A percentile compares a stretch with the other conserved stretches of the same genome.
phyloP scores from a whole-genome alignment of 2,329 filamentous ascomycete genomes.

The Penicillium rolfsii region DNA sequence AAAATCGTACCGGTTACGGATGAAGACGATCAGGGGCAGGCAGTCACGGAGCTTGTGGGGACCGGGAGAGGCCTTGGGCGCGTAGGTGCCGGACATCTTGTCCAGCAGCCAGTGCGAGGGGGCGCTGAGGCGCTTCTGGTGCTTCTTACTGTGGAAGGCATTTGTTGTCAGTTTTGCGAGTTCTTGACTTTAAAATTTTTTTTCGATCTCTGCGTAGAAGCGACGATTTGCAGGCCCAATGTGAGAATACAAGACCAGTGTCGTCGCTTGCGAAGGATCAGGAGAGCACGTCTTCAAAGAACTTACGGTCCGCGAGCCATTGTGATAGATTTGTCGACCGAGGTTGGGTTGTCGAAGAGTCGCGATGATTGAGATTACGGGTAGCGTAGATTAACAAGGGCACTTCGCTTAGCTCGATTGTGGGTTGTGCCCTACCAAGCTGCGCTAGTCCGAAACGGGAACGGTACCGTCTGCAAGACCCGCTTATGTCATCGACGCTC shows the following conservation, averaged over 20 bases:
- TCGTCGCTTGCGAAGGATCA: constrained; percentile 7
- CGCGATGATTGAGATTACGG: constrained; percentile 29
- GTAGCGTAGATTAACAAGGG: constrained; percentile 24
- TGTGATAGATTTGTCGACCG: constrained; percentile 49
- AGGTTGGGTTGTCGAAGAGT: constrained; percentile 45
- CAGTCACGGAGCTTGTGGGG: constrained; percentile 99
- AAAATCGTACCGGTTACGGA: constrained; percentile 67
- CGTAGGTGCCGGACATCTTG: constrained; percentile 93
- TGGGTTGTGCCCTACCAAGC: constrained; percentile 39
- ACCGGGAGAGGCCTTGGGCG: constrained; percentile 73
- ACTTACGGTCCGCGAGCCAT: constrained; percentile 64
- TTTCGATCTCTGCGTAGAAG: constrained; percentile 11
- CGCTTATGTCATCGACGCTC: constrained; percentile 11
- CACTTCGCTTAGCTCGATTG: constrained; percentile 37
- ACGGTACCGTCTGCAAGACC: neutral
- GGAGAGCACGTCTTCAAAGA: constrained; percentile 20
- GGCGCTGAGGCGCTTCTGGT: constrained; percentile 99
- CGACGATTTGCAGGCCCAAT: constrained; percentile 10
- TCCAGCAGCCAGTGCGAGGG: constrained; percentile 99
- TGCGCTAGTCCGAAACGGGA: constrained; percentile 33
- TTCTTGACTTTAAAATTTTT: constrained; percentile 16
- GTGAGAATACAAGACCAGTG: constrained; percentile 4
- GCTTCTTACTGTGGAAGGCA: constrained; percentile 77
- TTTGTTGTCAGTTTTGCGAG: constrained; percentile 31
- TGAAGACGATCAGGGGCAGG: constrained; percentile 98